Evolutionary conservation across 2,329 filamentous ascomycete species (phyloP), one percentile per base, ranked within the genome.

Genomic region (Clonostachys byssicola): DNA sequence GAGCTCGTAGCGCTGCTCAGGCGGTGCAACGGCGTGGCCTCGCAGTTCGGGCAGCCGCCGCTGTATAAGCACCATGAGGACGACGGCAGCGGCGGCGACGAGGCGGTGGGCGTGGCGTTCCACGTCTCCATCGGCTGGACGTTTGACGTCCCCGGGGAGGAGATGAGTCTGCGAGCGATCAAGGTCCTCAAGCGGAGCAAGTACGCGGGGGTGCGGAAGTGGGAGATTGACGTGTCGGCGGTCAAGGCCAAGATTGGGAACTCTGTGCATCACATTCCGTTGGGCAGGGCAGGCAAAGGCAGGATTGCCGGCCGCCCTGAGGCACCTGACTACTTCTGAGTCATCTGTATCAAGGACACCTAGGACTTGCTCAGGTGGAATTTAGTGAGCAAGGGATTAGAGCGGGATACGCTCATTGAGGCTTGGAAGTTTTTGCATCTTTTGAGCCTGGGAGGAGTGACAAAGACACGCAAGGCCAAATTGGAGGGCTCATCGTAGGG

Each of bases 51-150:
- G 0, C 89, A 95, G 60, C 84, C 88, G 2, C 65, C 77, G 20
- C 75, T 97, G 2, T 97, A 97, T 63, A 63, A 69, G 47, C 56
- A 55, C 45, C 52, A 44, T 30, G 36, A n/a, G 17, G 36, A 39
- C 17, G 36, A 14, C 4, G 17, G 14, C 14, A 39, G 14, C 14
- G n/a, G 23, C 23, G 47, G 49, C 6, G 49, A 46, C 5, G 61
- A 61, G 10, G 36, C 51, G 7, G 60, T 53, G 35, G 60, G 54
- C 34, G 51, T 43, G 54, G 81, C 78, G 18, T 96, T 96, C 60
- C 94, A 99, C 65, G 71, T 97, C 50, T 96, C 91, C 42, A 81
- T 99, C 47, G 94, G 86, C 0, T 97, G 92, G 94, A 86, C 80
- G 2, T 74, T 92, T 51, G 65, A 72, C 10, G 62, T 70, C 40